These are phyloP conservation scores for Penicillium occitanis DNA, from an alignment of 2,329 filamentous ascomycete species.

Conservation along the genomic window DNA sequence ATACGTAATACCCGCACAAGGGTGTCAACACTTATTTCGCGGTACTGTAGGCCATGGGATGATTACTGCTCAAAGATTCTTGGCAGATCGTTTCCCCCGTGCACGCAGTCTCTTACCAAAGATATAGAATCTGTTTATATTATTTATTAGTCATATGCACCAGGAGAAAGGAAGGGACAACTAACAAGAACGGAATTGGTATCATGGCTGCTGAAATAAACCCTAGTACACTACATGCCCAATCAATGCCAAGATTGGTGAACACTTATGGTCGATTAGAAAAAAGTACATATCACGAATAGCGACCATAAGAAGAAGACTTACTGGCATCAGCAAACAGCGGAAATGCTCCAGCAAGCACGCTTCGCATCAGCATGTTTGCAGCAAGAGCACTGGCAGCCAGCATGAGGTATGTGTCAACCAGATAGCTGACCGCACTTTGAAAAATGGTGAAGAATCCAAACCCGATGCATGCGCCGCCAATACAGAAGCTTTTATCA, in stretches of 20 bases:
- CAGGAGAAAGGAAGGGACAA: not conserved
- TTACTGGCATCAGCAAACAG: conserved; percentile 10
- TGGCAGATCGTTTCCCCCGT: not conserved
- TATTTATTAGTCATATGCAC: not conserved
- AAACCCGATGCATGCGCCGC: conserved; percentile 8
- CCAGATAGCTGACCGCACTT: conserved; percentile 3
- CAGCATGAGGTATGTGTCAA: conserved; percentile 5
- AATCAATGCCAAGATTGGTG: conserved; percentile 14
- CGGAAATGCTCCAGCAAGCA: conserved; percentile 1
- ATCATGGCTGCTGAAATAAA: conserved; percentile 14
- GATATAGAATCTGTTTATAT: not conserved
- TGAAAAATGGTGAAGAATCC: conserved; percentile 15
- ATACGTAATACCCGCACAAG: too few species aligned
- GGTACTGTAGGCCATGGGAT: not conserved
- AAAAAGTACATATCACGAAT: not conserved
- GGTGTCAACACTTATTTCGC: too few species aligned
- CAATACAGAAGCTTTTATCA: not conserved
- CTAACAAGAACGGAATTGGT: conserved; percentile 13
- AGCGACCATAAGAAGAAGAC: not conserved
- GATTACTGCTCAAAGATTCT: not conserved
- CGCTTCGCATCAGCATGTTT: conserved; percentile 11
- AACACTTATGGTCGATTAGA: not conserved
- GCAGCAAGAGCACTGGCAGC: conserved; percentile 13
- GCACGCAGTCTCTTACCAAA: conserved; percentile 9
- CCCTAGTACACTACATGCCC: conserved; percentile 2